These are phyloP conservation scores for Dictyostelium intermedium DNA, from an alignment of 78 protist species.

Conservation along the genomic window DNA sequence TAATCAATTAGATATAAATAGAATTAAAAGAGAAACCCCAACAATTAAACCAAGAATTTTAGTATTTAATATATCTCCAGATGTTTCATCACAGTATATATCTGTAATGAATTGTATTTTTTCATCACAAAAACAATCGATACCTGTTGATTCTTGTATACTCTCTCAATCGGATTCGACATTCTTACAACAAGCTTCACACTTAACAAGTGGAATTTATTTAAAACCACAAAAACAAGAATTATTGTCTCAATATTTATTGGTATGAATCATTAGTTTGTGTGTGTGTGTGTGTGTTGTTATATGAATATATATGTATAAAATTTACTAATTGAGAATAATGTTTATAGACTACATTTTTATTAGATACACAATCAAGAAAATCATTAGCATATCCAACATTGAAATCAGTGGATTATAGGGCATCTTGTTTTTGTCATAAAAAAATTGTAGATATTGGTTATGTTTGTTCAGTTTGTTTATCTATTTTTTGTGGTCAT, in stretches of 20 bases:
- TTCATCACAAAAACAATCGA: slow-evolving; percentile 83
- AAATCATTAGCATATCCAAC: slow-evolving; percentile 56
- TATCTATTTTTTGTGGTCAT: slow-evolving; percentile 67
- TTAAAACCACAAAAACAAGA: slow-evolving; percentile 53
- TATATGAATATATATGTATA: no score
- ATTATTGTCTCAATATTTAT: slow-evolving; percentile 58
- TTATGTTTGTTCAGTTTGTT: slow-evolving; percentile 86
- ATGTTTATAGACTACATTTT: slow-evolving; percentile 66
- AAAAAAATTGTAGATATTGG: slow-evolving; percentile 79
- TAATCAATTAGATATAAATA: slow-evolving; percentile 65
- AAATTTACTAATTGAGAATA: no score
- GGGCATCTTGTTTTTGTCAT: slow-evolving; percentile 85
- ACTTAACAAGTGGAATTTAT: slow-evolving; percentile 81
- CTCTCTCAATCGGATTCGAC: slow-evolving; percentile 61
- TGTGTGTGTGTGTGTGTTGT: no score
- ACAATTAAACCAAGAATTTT: slow-evolving; percentile 69
- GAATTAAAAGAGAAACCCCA: slow-evolving; percentile 50
- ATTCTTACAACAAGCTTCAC: slow-evolving; percentile 87
- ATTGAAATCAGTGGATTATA: slow-evolving; percentile 74
- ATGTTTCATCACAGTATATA: slow-evolving; percentile 79
- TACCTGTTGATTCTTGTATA: slow-evolving; percentile 79
- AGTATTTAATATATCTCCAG: slow-evolving; percentile 69
- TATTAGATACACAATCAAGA: slow-evolving; percentile 74
- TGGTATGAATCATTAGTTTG: slow-evolving; percentile 76
- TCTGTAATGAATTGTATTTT: slow-evolving; percentile 85